Evolutionary conservation across 805 yeast genomes (phyloP).

Genomic region (Candida anglica): DNA sequence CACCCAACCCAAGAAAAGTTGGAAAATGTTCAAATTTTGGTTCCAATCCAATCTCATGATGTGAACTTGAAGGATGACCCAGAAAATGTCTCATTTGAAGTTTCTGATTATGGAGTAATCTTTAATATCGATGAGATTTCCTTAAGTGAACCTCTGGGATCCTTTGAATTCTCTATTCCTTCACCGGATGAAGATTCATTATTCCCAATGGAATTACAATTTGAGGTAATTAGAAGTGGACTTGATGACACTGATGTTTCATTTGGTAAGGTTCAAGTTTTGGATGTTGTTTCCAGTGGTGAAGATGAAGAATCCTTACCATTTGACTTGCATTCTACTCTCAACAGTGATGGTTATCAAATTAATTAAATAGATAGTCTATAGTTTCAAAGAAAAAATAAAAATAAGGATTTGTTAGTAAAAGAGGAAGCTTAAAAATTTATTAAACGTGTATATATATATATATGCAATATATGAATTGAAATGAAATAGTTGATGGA

Average conservation of each 20-base stretch:
- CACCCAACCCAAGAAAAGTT: constrained; percentile 37
- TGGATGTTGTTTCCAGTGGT: constrained; percentile 50
- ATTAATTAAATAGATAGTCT: constrained; percentile 31
- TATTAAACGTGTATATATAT: background rate
- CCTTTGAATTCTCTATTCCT: constrained; percentile 75
- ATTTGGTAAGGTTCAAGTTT: constrained; percentile 63
- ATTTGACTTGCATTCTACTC: constrained; percentile 59
- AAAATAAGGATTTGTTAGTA: background rate
- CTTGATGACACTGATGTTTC: constrained; percentile 40
- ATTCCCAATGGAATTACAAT: constrained; percentile 81
- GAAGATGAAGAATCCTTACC: constrained; percentile 58
- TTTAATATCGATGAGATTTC: constrained; percentile 58
- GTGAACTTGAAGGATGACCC: constrained; percentile 48
- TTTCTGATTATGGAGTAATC: constrained; percentile 64
- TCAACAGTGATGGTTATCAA: constrained; percentile 56
- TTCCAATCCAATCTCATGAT: constrained; percentile 64
- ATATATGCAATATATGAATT: background rate
- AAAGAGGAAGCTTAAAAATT: no score
- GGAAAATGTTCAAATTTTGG: constrained; percentile 50
- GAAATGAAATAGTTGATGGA: no score
- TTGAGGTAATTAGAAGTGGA: constrained; percentile 45
- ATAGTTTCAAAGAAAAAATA: background rate
- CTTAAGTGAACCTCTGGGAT: constrained; percentile 56
- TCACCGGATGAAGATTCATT: constrained; percentile 75
- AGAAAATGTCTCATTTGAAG: constrained; percentile 49